Base-by-base conservation (phyloP, 352 stramenopile genomes). In the Phytophthora lateralis region DNA sequence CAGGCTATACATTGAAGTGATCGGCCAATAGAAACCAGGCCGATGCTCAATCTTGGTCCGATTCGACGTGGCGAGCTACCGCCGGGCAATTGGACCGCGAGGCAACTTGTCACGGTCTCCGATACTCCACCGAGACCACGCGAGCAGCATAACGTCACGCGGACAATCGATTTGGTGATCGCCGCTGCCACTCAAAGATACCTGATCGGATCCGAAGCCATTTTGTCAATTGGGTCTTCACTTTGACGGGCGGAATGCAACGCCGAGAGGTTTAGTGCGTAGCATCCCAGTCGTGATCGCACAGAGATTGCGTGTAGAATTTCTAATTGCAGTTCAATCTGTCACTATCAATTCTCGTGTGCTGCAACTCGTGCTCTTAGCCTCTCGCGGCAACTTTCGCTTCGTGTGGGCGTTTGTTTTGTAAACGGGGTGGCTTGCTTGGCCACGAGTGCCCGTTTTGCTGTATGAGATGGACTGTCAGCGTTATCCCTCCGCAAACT, bases 101-200 rank as follows among this genome's bases (percentile, higher is more conserved):
- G 38, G 26, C 38, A 48, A 32, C 26, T 38, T 41, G 50, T 57
- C 50, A 46, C 11, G 38, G 50, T 46, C 32, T 42, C 18, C 30
- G 32, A 27, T 39, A 43, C 50, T 9, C 34, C 50, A 42, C 46
- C 46, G 46, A 43, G 30, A 20, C 26, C 12, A 17, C 42, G 9
- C 10, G 14, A 4, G 18, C 3, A 17, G 11, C 21, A 29, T 21
- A 48, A 27, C 50, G 35, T 41, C 35, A 57, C 18, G 46, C 20
- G 0, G 18, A 11, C 2, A 6, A 15, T 6, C 6, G 1, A 20
- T 38, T 55, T 44, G 32, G 48, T 55, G 34, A 34, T 55, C 48
- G 14, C 6, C 32, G 20, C 6, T 38, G 20, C 48, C 20, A 55
- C 48, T 46, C 20, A 55, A 48, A 57, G 26, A 48, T 57, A 54